phyloP scores from a whole-genome alignment of 257 asterid species.

The Solanum infundibuliforme region DNA sequence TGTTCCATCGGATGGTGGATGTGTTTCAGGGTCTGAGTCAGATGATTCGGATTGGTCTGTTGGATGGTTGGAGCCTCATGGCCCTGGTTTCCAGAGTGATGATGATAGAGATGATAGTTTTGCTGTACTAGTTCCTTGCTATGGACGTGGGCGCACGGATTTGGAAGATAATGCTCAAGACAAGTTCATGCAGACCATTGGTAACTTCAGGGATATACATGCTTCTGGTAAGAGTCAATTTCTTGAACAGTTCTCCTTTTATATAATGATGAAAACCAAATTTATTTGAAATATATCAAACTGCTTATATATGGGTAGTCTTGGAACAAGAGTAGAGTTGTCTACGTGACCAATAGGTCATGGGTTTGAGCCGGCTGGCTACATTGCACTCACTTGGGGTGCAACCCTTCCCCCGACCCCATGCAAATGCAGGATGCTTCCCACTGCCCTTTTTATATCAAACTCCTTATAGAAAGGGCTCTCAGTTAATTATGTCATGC shows the following conservation, averaged over 20 bases:
- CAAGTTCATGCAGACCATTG: conserved; percentile 9
- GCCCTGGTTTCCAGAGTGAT: conserved; percentile 26
- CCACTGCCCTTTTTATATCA: neutral
- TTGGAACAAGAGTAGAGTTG: neutral
- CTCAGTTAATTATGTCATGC: neutral
- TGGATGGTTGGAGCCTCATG: conserved; percentile 49
- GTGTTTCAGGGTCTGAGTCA: conserved; percentile 43
- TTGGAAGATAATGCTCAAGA: conserved; percentile 17
- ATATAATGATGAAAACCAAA: neutral
- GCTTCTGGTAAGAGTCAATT: conserved; percentile 16
- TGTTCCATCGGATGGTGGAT: conserved; percentile 46
- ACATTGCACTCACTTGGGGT: neutral
- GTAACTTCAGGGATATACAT: conserved; percentile 21
- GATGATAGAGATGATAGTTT: conserved; percentile 30
- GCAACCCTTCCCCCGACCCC: neutral
- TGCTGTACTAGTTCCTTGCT: conserved; percentile 46
- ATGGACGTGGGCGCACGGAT: conserved; percentile 20
- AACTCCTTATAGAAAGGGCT: neutral
- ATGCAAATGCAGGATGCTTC: neutral
- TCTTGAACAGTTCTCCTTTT: neutral
- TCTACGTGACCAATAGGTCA: neutral
- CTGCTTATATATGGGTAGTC: neutral
- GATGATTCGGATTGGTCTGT: conserved; percentile 46
- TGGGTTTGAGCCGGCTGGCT: neutral
- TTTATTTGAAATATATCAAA: neutral